Percentiles rank a stretch among this genome's conserved stretches.
phyloP scores from a whole-genome alignment of 1,139 yeast genomes.

The Yamadazyma diospyri region DNA sequence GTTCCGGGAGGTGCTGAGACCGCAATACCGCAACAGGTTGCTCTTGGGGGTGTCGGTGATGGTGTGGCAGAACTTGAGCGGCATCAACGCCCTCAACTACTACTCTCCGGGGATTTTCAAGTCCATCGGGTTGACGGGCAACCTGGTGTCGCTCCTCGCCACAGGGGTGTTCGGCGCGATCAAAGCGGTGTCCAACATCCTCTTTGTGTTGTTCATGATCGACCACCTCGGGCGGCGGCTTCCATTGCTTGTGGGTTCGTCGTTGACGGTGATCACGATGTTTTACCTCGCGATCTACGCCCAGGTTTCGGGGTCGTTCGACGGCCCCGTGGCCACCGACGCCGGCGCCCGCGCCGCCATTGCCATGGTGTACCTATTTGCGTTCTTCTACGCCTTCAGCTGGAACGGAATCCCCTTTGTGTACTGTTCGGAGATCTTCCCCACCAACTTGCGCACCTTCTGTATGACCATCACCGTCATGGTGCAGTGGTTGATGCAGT shows the following conservation, averaged over 20 bases:
- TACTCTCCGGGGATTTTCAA: conserved; percentile 42
- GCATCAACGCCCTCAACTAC: conserved; percentile 45
- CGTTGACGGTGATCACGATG: conserved; percentile 37
- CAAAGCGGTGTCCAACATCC: conserved; percentile 35
- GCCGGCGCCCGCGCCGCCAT: conserved; percentile 45
- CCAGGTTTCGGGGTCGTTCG: conserved; percentile 30
- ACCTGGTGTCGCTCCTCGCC: conserved; percentile 37
- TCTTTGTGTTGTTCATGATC: conserved; percentile 35
- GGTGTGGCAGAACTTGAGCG: conserved; percentile 43
- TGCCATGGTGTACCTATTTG: conserved; percentile 44
- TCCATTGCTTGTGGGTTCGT: conserved; percentile 37
- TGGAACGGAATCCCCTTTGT: conserved; percentile 48
- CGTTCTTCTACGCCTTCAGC: conserved; percentile 39
- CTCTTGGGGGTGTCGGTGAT: conserved; percentile 29
- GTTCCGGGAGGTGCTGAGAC: conserved; percentile 31
- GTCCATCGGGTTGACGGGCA: conserved; percentile 38
- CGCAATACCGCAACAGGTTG: conserved; percentile 38
- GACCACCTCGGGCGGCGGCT: conserved; percentile 38
- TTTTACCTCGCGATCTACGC: conserved; percentile 44
- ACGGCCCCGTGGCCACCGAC: conserved; percentile 43
- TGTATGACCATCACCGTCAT: conserved; percentile 45
- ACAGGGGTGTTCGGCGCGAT: conserved; percentile 45
- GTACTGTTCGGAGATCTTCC: conserved; percentile 41
- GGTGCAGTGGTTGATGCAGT: conserved; percentile 42
- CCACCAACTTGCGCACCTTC: conserved; percentile 40